Base-by-base conservation (phyloP, 2,329 filamentous ascomycete species). In the Arthroderma sp. region DNA sequence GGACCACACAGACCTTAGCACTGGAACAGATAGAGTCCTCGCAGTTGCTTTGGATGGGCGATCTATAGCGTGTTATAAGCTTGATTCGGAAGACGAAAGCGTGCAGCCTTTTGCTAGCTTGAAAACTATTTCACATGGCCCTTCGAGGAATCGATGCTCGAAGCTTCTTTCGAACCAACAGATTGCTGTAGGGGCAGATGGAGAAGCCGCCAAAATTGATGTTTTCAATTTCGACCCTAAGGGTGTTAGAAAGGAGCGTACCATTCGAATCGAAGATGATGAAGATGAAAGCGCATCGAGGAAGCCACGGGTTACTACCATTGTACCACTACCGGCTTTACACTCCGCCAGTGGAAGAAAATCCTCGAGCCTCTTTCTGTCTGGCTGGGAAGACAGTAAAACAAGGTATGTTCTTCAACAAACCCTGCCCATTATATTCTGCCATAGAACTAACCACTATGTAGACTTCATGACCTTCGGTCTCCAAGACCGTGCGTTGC, bases 401-500 rank as follows among this genome's bases (percentile, higher is more conserved):
- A 72, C 77, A 39, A 66, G 72, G 73, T 73, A 67, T 21, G 55
- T 56, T n/a, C n/a, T n/a, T n/a, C n/a, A n/a, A n/a, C n/a, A n/a
- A n/a, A 54, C 49, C 13, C 33, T 23, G 31, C 5, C 33, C 5
- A 6, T 38, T 35, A 7, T 13, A 39, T 13, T 25, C n/a, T 39
- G 19, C 11, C 38, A 31, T 37, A 9, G 11, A 41, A n/a, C 39
- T 39, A 44, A 33, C 28, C n/a, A 2, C 28, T 15, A 4, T 35
- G 13, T 55, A 75, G 81, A 62, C 74, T 85, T 4, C 81, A 85
- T 64, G 83, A 86, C 62, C 68, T 84, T 57, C 79, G 82, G 37
- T 79, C 78, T 0, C 72, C 75, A 2, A 66, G 69, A 19, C 68
- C 72, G 11, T 76, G 72, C 47, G 77, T 79, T 56, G 68, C 69